Evolutionary conservation across 805 yeast genomes (phyloP).

Genomic region (Wickerhamiella occidentalis): DNA sequence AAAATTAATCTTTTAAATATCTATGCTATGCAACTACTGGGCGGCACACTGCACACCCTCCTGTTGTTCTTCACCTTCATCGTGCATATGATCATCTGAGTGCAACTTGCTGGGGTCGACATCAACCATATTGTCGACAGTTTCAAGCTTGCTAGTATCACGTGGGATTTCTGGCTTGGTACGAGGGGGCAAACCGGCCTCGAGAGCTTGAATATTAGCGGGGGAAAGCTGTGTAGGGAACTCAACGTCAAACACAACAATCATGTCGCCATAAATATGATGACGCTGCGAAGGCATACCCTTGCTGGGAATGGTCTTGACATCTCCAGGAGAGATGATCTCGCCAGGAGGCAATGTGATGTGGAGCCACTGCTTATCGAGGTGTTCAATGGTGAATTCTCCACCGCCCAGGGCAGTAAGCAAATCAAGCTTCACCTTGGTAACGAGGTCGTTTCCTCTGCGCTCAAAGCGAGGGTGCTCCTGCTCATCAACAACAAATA

Average conservation of each 20-base stretch:
- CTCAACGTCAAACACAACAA: slow-evolving; percentile 72
- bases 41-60: slow-evolving; percentile 89
- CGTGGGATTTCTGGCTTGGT: slow-evolving; percentile 44
- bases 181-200: slow-evolving; percentile 70
- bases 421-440: slow-evolving; percentile 79
- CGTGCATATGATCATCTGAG: slow-evolving; percentile 24
- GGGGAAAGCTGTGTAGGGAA: slow-evolving; percentile 63
- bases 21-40: slow-evolving; percentile 37
- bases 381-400: slow-evolving; percentile 71
- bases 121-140: slow-evolving; percentile 53
- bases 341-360: slow-evolving; percentile 80
- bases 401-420: slow-evolving; percentile 97
- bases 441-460: slow-evolving; percentile 75
- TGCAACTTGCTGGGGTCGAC: slow-evolving; percentile 53
- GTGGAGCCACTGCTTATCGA: slow-evolving; percentile 84
- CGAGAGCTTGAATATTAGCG: slow-evolving; percentile 64
- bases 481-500: slow-evolving; percentile 82
- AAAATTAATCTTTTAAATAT: slow-evolving; percentile 3
- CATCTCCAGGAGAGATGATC: slow-evolving; percentile 70
- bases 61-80: slow-evolving; percentile 46
- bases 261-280: slow-evolving; percentile 81
- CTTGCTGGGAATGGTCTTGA: slow-evolving; percentile 75
- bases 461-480: slow-evolving; percentile 74
- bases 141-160: slow-evolving; percentile 39
- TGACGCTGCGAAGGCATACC: slow-evolving; percentile 95